Evolutionary conservation across 352 stramenopile species (phyloP), one percentile per base, ranked within the genome.

Genomic region (Phytophthora pseudosyringae): DNA sequence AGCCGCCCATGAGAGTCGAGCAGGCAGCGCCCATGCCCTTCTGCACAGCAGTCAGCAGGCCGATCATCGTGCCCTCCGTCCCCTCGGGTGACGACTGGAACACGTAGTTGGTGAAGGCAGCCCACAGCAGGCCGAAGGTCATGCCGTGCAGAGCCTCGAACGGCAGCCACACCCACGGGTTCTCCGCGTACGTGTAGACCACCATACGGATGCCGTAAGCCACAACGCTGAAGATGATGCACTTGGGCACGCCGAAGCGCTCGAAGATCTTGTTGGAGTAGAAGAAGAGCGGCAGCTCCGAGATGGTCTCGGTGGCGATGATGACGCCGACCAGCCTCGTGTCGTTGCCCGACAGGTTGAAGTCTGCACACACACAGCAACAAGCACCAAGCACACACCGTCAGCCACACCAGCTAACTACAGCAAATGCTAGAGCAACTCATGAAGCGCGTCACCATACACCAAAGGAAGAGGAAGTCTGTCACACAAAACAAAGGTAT

Each of bases 261-360:
- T 81, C 70, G 64, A 93, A 83, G 59, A 91, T 89, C 32, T 74
- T 53, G 64, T 93, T 83, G 48, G 82, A 81, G 65, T 80, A 75
- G 73, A 91, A 93, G 67, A 93, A 93, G 26, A 88, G 71, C 16
- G 84, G 84, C 52, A 91, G 69, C 55, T 93, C 84, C 35, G 82
- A 91, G 40, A 81, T 72, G 41, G 84, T 93, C 56, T 93, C 78
- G 31, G 77, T 68, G 29, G 69, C 76, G 59, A 93, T 90, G 51
- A 88, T 83, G 57, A 85, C 78, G 32, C 84, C 84, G 5, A 93
- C 71, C 25, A 93, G 68, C 36, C 78, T 76, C 31, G 82, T 61
- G 56, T 88, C 73, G 68, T 88, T 81, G 56, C 72, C 73, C 40
- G 78, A 78, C 61, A 93, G 69, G 61, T 90, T 89, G 62, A 89